Percentiles rank a stretch among this genome's conserved stretches.
Conservation (phyloP, 1,284 basidiomycete species). For the Microbotryomycetes sp. region DNA sequence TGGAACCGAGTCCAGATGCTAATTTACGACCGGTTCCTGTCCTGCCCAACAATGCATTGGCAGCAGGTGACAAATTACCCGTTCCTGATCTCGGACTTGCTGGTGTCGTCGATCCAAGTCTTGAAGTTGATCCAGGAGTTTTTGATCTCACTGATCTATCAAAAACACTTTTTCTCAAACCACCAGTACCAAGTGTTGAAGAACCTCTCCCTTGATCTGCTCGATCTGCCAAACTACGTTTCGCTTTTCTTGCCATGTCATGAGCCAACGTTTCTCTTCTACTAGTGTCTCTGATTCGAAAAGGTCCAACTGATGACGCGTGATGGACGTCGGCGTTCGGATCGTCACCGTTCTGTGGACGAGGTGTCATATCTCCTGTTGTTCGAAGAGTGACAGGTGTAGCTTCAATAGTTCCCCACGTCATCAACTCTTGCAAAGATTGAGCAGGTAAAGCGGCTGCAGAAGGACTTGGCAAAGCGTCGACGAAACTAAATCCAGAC, state of each 20-base stretch:
- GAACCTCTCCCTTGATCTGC: slow-evolving; percentile 36
- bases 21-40: slow-evolving; percentile 41
- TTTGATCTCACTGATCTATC: slow-evolving; percentile 44
- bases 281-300: slow-evolving; percentile 33
- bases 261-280: slow-evolving; percentile 68
- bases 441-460: slow-evolving; percentile 66
- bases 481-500: slow-evolving; percentile 63
- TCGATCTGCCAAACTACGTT: slow-evolving; percentile 42
- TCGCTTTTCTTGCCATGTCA: slow-evolving; percentile 58
- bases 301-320: slow-evolving; percentile 32
- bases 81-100: slow-evolving; percentile 45
- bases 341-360: background rate
- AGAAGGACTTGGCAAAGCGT: slow-evolving; percentile 77
- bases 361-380: slow-evolving; percentile 31
- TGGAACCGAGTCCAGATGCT: slow-evolving; percentile 7
- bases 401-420: slow-evolving; percentile 79
- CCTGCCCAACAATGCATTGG: slow-evolving; percentile 61
- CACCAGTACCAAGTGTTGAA: slow-evolving; percentile 59
- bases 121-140: slow-evolving; percentile 43
- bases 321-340: slow-evolving; percentile 3
- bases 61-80: slow-evolving; percentile 80
- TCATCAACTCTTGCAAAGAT: slow-evolving; percentile 81
- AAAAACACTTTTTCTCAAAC: slow-evolving; percentile 58
- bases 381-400: slow-evolving; percentile 75
- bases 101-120: background rate